A percentile compares a stretch with the other conserved stretches of the same genome.
Conservation (phyloP, 2,329 filamentous ascomycete genomes). For the Penicillium paneum region DNA sequence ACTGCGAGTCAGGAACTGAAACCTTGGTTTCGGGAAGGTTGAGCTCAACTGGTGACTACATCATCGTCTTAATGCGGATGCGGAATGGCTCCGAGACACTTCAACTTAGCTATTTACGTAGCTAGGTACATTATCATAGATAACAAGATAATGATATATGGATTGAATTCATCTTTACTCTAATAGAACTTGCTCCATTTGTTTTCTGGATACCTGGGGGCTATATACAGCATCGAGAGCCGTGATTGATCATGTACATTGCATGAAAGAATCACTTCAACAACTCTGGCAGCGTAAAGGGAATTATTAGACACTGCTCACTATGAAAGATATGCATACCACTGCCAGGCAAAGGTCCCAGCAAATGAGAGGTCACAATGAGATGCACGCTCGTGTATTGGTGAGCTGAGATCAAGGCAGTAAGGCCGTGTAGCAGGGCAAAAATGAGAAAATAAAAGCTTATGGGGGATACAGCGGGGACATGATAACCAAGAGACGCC, state of each 20-base stretch:
- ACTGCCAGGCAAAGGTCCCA: not conserved
- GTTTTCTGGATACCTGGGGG: constrained; percentile 21
- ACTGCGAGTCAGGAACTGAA: not conserved
- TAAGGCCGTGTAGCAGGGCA: constrained; percentile 16
- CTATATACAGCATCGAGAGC: constrained; percentile 33
- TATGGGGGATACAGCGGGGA: constrained; percentile 18
- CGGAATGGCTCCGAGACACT: constrained; percentile 3
- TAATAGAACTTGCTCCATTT: constrained; percentile 13
- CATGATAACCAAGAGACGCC: constrained; percentile 34
- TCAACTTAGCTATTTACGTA: not conserved
- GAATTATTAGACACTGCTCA: constrained; percentile 17
- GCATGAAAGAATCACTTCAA: constrained; percentile 21
- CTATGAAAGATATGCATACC: not conserved
- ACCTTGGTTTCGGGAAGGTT: constrained; percentile 6
- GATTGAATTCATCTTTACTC: not conserved
- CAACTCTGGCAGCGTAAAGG: constrained; percentile 8
- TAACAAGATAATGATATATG: not conserved
- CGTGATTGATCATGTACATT: constrained; percentile 32
- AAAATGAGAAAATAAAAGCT: constrained; percentile 18
- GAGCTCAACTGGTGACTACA: constrained; percentile 7
- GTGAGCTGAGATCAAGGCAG: constrained; percentile 4
- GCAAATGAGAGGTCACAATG: constrained; percentile 1
- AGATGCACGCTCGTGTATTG: constrained; percentile 7
- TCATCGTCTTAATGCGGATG: constrained; percentile 17
- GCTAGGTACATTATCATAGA: not conserved